Evolutionary conservation across 2,329 filamentous ascomycete species (phyloP), one percentile per base, ranked within the genome.

Genomic region (Stachybotrys chartarum): DNA sequence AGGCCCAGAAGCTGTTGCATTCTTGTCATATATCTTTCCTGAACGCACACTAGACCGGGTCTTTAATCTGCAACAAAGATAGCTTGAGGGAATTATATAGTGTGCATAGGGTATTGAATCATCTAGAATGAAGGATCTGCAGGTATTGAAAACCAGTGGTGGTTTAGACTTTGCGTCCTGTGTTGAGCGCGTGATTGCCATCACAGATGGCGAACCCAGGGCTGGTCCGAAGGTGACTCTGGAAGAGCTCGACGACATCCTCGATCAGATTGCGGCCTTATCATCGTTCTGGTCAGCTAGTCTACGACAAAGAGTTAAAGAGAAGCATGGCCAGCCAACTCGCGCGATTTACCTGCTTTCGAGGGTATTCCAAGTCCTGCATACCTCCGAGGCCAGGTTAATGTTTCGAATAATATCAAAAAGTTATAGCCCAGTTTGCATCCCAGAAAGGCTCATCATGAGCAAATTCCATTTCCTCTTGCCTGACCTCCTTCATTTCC

Each of bases 21-120:
- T 93, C 2, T 74, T 92, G 0, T 90, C 86, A 1, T 82, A 84
- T 12, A 70, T 94, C 0, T 79, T 92, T 1, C 88, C 89, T 0
- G 83, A 89, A 61, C 82, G 77, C 58, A 78, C 88, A 52, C 84
- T 81, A 3, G 88, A 92, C 65, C 80, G 88, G 42, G 85, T 90
- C 2, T 92, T 90, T 66, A 77, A 76, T 24, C 71, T 92, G 1
- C 80, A 87, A 64, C 74, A 80, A 7, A 67, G 70, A 10, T 75
- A 72, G 0, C 73, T 94, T 0, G 78, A 82, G 51, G 79, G 77
- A 49, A 78, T 87, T 24, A 76, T 93, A n/a, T 78, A 77, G 8
- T 79, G 83, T 47, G 80, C 80, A 31, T 74, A 90, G 6, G 66
- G 76, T 2, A 74, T 93, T 18, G 82, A 84, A 4, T 69, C 72